Conservation (phyloP, 371 early-diverging fungal species). For the Syncephalastrum contaminatum region DNA sequence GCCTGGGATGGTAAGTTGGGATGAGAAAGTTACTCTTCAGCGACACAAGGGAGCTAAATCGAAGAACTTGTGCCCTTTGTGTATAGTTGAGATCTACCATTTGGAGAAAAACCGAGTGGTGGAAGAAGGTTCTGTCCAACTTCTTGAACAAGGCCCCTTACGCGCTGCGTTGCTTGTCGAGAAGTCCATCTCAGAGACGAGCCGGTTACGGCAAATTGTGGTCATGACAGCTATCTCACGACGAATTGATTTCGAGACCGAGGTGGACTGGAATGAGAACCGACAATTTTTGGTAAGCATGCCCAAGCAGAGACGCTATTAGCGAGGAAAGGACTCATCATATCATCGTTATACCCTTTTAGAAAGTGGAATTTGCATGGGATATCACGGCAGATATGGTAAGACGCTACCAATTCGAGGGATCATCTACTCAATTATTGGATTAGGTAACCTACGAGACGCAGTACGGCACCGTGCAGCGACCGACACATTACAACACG, state of each 20-base stretch:
- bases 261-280: slow-evolving; percentile 92
- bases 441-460: slow-evolving; percentile 89
- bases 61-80: neutral
- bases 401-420: slow-evolving; percentile 2
- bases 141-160: slow-evolving; percentile 77
- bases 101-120: slow-evolving; percentile 36
- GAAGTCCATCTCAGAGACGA: slow-evolving; percentile 63
- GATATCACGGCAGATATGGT: slow-evolving; percentile 78
- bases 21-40: neutral
- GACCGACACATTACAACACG: slow-evolving; percentile 95
- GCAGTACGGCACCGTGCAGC: slow-evolving; percentile 87
- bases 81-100: slow-evolving; percentile 45
- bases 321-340: too few relatives aligned
- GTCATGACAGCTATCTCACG: slow-evolving; percentile 66
- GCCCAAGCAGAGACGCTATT: neutral
- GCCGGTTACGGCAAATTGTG: slow-evolving; percentile 74
- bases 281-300: slow-evolving; percentile 68
- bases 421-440: neutral
- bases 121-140: slow-evolving; percentile 47
- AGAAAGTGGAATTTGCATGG: slow-evolving; percentile 92
- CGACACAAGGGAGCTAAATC: too few relatives aligned
- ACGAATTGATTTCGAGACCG: slow-evolving; percentile 85
- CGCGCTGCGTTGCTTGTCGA: slow-evolving; percentile 67
- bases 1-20: slow-evolving; percentile 49
- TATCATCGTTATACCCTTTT: neutral